Base-by-base conservation (phyloP, 495 filamentous ascomycete species). In the Terfezia claveryi region DNA sequence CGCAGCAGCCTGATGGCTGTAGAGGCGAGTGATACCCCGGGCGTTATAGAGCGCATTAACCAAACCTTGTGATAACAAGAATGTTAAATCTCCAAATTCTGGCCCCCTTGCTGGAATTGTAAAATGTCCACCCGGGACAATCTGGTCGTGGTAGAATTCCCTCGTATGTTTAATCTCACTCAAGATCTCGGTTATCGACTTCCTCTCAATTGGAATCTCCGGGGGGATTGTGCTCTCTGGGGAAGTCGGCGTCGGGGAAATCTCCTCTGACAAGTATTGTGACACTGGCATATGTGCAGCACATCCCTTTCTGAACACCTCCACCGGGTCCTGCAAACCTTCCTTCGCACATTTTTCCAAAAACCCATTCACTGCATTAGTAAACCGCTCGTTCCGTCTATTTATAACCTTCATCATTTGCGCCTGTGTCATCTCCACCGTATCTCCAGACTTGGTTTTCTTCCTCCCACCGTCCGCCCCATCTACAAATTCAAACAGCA, bases 1-100 rank as follows among this genome's bases (percentile, higher is more conserved):
- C 0, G 91, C 91, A 68, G 94, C 85, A 1, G 86, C 80, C 69
- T 99, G 91, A 65, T 99, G 91, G 6, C 87, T 76, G 63, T 93
- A 99, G n/a, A 96, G 74, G 55, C 78, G 79, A 0, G 81, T 83
- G 52, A 99, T 95, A 14, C 80, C 77, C 60, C 78, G 80, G 2
- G 85, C 82, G 59, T 94, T 94, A 70, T 89, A 98, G 5, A 98
- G 66, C 3, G 91, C 88, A 67, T 98, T 94, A 20, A 96, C 89
- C 52, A 98, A 70, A 60, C 82, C 77, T 64, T 98, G 91, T 20
- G 86, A 91, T 2, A 98, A 72, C 49, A 81, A 72, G 61, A 98
- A 96, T 11, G 82, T 74, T 46, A 98, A 71, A 10, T 94, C 84
- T 2, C 86, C 89, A 60, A 82, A 93, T 0, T 85, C 73, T 2